Conservation (phyloP, 75 land plant species). For the Picea glauca region DNA sequence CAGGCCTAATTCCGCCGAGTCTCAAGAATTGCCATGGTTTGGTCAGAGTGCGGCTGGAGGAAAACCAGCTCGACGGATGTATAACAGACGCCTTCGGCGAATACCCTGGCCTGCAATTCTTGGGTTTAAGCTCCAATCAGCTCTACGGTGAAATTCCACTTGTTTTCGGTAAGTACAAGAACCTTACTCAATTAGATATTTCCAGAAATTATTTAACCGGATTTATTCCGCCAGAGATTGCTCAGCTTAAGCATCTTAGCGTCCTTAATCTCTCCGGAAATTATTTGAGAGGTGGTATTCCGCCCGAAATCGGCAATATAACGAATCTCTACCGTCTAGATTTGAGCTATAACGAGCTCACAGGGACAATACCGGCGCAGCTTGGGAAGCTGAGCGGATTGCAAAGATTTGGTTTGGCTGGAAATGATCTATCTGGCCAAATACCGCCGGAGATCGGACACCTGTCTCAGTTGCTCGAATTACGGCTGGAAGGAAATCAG, state of each 20-base stretch:
- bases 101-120: conserved; percentile 18
- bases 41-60: conserved; percentile 14
- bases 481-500: conserved; percentile 23
- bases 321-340: conserved; percentile 52
- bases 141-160: conserved; percentile 28
- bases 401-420: conserved; percentile 63
- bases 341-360: conserved; percentile 53
- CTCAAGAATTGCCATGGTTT: conserved; percentile 15
- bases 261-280: conserved; percentile 25
- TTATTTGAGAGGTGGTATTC: conserved; percentile 22
- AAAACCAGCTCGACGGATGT: conserved; percentile 21
- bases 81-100: conserved; percentile 23
- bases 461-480: conserved; percentile 14
- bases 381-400: conserved; percentile 54
- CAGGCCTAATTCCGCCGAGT: not conserved
- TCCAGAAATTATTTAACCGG: conserved; percentile 26
- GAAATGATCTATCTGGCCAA: conserved; percentile 55
- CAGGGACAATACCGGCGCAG: conserved; percentile 67
- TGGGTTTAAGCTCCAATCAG: conserved; percentile 23
- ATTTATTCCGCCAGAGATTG: conserved; percentile 23
- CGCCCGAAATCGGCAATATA: conserved; percentile 28
- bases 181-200: conserved; percentile 13
- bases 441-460: conserved; percentile 59
- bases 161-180: conserved; percentile 18
- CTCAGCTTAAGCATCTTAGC: conserved; percentile 10